A percentile compares a stretch with the other conserved stretches of the same genome.
Conservation (phyloP, 495 filamentous ascomycete species). For the Astrothelium subdiscretum region DNA sequence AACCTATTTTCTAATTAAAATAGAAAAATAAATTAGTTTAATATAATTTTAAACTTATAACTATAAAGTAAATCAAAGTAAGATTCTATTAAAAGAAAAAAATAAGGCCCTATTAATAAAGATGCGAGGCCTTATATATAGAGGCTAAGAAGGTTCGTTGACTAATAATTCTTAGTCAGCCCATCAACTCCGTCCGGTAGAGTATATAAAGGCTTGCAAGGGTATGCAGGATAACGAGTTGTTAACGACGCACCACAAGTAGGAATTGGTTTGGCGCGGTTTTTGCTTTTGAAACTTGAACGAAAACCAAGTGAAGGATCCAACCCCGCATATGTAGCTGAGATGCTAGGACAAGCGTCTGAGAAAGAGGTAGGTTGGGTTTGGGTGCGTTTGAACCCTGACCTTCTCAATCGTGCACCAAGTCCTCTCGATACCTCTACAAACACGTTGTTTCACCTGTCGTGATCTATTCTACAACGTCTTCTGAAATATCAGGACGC, state of each 20-base stretch:
- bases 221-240: neutral
- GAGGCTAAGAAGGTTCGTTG: no score
- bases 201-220: neutral
- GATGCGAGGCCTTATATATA: no score
- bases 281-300: neutral
- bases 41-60: no score
- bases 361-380: neutral
- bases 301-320: no score
- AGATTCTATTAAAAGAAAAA: no score
- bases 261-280: neutral
- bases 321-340: neutral
- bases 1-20: no score
- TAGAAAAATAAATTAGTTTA: no score
- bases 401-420: neutral
- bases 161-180: no score
- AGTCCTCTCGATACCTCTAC: neutral
- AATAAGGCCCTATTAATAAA: no score
- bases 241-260: neutral
- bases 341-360: neutral
- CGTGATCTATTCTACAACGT: neutral
- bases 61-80: no score
- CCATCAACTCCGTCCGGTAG: neutral
- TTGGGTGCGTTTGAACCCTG: constrained; percentile 1
- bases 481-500: constrained; percentile 1
- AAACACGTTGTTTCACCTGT: constrained; percentile 1